A percentile compares a stretch with the other conserved stretches of the same genome.
Evolutionary conservation across 306 rosid species (phyloP).

Genomic region (Citrullus colocynthis): DNA sequence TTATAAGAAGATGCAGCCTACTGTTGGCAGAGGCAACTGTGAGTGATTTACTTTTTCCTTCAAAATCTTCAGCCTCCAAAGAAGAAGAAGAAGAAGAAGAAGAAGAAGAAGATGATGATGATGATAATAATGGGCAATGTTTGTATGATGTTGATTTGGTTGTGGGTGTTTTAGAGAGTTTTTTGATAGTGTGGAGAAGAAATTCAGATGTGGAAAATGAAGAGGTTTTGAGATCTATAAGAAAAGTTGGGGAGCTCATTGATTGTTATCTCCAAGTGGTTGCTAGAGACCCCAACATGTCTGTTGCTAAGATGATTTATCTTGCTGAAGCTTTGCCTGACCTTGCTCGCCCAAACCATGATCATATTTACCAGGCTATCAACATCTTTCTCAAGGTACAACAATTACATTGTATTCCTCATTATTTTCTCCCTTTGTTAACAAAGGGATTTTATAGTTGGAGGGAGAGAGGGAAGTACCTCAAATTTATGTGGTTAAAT

Average conservation of each 20-base stretch:
- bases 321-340: constrained; percentile 73
- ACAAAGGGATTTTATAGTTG: too few species aligned
- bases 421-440: too few species aligned
- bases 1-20: constrained; percentile 54
- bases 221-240: constrained; percentile 35
- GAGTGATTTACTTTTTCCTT: constrained; percentile 55
- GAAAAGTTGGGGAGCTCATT: constrained; percentile 63
- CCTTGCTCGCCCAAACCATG: constrained; percentile 54
- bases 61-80: constrained; percentile 1
- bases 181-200: constrained; percentile 57
- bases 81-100: too few species aligned
- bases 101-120: constrained; percentile 9
- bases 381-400: constrained; percentile 69
- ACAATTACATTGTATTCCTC: too few species aligned
- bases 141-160: constrained; percentile 63
- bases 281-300: constrained; percentile 58
- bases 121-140: constrained; percentile 15
- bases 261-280: constrained; percentile 81
- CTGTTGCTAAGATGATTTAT: constrained; percentile 46
- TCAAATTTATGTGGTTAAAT: too few species aligned
- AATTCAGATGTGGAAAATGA: constrained; percentile 34
- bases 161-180: constrained; percentile 56
- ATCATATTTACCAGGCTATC: constrained; percentile 71
- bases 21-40: constrained; percentile 78
- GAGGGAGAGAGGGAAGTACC: too few species aligned